Evolutionary conservation across 768 basidiomycete species (phyloP), one percentile per base, ranked within the genome.

Genomic region (Suillus occidentalis): DNA sequence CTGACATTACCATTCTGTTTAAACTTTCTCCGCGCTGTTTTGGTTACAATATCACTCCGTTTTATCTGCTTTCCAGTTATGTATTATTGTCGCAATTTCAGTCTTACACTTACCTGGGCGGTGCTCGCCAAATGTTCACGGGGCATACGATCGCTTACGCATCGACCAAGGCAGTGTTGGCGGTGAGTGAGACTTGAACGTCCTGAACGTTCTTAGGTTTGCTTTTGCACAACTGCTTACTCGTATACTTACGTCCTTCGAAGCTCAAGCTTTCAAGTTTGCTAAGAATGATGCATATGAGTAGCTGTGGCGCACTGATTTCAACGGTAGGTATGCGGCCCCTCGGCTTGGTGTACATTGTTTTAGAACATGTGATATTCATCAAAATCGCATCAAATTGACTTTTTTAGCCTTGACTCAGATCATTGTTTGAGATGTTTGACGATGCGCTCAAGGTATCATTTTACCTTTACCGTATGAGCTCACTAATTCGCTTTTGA

Each of bases 41-140:
- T 74, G 73, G 72, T 73, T 70, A 75, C 74, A 72, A 75, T 63
- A 63, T 58, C 61, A 72, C 68, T 73, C 76, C 67, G 72, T 76
- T 66, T 76, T 74, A 74, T 77, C 75, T 77, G 76, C 76, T 75
- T 70, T 75, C 74, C 73, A 75, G 71, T 75, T 77, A 73, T 76
- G 75, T 76, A 76, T 77, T 75, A 69, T 59, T 39, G 12, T 64
- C 20, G 43, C 43, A 60, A 40, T 60, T 60, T 49, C 39, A 20
- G 20, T 55, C 20, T n/a, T 55, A 18, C 18, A 34, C 18, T 18
- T 34, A 34, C 2, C 2, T 34, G 28, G 18, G 52, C 16, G 16
- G 28, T 52, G 25, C 8, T 28, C 13, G 28, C 18, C 25, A 50
- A 25, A 31, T 28, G 16, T 16, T 53, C 18, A 5, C 16, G 18